A percentile compares a stretch with the other conserved stretches of the same genome.
Evolutionary conservation across 257 asterid genomes (phyloP).

Genomic region (Solanum virginianum): DNA sequence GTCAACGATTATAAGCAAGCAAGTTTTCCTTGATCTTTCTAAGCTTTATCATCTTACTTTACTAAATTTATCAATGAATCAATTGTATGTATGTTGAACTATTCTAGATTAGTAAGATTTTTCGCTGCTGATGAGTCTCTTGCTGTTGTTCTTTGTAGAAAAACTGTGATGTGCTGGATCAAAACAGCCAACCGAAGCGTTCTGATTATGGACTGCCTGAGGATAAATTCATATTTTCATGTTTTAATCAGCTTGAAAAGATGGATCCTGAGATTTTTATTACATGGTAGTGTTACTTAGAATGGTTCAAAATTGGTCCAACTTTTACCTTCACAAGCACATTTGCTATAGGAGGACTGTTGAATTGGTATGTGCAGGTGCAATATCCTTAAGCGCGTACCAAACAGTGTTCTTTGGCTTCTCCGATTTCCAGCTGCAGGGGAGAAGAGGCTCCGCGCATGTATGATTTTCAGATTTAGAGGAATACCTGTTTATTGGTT

Average conservation of each 20-base stretch:
- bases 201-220: slow-evolving; percentile 87
- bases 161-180: slow-evolving; percentile 82
- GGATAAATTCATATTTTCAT: slow-evolving; percentile 85
- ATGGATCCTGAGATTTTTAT: slow-evolving; percentile 91
- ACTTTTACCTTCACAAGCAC: neutral
- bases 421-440: slow-evolving; percentile 94
- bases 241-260: slow-evolving; percentile 97
- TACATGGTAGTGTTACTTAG: slow-evolving; percentile 46
- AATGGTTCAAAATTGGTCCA: neutral
- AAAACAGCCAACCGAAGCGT: slow-evolving; percentile 57
- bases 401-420: slow-evolving; percentile 95
- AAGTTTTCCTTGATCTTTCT: neutral
- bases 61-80: neutral
- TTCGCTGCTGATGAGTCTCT: neutral
- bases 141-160: slow-evolving; percentile 29
- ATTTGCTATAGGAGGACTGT: slow-evolving; percentile 6
- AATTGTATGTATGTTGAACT: neutral
- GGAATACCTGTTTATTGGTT: neutral
- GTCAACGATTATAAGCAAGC: slow-evolving; percentile 99
- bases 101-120: slow-evolving; percentile 2
- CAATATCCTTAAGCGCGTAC: slow-evolving; percentile 89
- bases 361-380: slow-evolving; percentile 44
- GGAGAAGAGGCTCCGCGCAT: slow-evolving; percentile 78
- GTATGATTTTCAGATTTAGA: slow-evolving; percentile 17
- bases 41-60: neutral